Evolutionary conservation across 805 yeast genomes (phyloP).

Genomic region (Hemisphaericaspora nanyangensis): DNA sequence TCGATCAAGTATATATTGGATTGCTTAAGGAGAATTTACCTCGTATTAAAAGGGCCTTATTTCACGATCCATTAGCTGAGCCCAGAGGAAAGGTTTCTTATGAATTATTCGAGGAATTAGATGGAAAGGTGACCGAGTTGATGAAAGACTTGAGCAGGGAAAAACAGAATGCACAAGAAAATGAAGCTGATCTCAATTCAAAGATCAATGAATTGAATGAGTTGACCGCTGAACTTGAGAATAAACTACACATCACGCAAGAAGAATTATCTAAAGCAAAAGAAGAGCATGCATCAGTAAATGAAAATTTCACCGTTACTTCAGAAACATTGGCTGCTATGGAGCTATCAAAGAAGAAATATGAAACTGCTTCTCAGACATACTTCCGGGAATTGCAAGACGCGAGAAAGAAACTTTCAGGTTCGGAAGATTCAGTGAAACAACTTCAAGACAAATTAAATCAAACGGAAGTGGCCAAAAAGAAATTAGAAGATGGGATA

Average conservation of each 20-base stretch:
- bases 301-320: slow-evolving; percentile 17
- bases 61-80: slow-evolving; percentile 69
- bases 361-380: slow-evolving; percentile 25
- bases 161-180: slow-evolving; percentile 13
- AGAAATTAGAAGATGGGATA: slow-evolving; percentile 78
- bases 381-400: slow-evolving; percentile 30
- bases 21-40: slow-evolving; percentile 65
- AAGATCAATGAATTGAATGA: slow-evolving; percentile 15
- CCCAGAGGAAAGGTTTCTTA: slow-evolving; percentile 66
- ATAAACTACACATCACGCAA: slow-evolving; percentile 9
- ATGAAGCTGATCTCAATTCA: slow-evolving; percentile 16
- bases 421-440: slow-evolving; percentile 22
- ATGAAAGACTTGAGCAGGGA: slow-evolving; percentile 19
- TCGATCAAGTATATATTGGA: slow-evolving; percentile 59
- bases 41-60: slow-evolving; percentile 66
- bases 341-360: slow-evolving; percentile 27
- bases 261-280: slow-evolving; percentile 17
- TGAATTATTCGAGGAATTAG: slow-evolving; percentile 51
- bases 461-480: slow-evolving; percentile 40
- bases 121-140: slow-evolving; percentile 29
- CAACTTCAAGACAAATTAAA: slow-evolving; percentile 29
- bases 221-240: slow-evolving; percentile 12
- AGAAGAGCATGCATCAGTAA: slow-evolving; percentile 17
- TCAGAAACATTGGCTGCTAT: slow-evolving; percentile 18
- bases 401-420: slow-evolving; percentile 20